Base-by-base conservation (phyloP, 768 basidiomycete genomes). In the Rhodotorula kratochvilovae region DNA sequence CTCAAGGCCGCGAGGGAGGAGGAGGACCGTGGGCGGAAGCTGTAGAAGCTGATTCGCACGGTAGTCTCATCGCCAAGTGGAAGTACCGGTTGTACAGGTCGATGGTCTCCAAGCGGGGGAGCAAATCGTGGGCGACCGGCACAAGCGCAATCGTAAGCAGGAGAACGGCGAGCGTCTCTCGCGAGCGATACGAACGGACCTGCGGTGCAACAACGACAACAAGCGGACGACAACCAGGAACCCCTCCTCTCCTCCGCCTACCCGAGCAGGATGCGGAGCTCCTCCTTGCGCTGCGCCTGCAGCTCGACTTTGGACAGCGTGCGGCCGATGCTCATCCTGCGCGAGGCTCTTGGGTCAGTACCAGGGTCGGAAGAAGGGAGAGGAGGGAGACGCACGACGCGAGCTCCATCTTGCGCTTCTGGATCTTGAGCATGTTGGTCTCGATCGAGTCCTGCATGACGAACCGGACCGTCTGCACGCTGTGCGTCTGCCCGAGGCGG, bases 381-480 rank as follows among this genome's bases (percentile, higher is more conserved):
- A 31, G 21, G n/a, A 21, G 25, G 3, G 27, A 13, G 29, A 66
- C 73, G 23, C 29, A 76, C 76, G 96, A 92, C 54, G 95, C 95
- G 67, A 99, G 82, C 74, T 89, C 91, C 25, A 90, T 68, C 83
- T 99, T 99, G 84, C 93, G 92, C 81, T 85, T 85, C 82, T 99
- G 95, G 13, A 98, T 92, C 81, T 92, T 89, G 60, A 97, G 85
- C 76, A 99, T 85, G 65, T 89, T 88, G 65, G 87, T 89, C 81
- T 99, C 96, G 80, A 99, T 96, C 39, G 92, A 89, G 76, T 92
- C 88, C 79, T 91, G 88, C 75, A 98, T 96, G 78, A 99, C 92
- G 67, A 94, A 85, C 80, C 94, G 96, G 77, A 95, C 84, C 0
- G 92, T 92, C 23, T 88, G 89, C 23, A 99, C 96, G 1, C 92